phyloP scores from a whole-genome alignment of 2,329 filamentous ascomycete species.

The Mariannaea elegans region DNA sequence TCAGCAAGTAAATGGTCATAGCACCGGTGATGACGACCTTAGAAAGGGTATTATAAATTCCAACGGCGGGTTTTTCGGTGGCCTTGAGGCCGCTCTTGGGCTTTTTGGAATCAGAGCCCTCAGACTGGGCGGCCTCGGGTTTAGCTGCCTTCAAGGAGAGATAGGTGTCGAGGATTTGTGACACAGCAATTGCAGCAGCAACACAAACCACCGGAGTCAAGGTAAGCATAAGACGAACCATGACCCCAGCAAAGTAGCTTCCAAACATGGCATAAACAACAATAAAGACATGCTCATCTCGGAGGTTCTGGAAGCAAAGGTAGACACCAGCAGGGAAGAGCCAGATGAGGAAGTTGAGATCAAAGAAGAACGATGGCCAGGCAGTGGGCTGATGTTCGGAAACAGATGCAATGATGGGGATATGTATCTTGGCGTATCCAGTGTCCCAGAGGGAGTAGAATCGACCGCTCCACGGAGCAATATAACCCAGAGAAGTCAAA shows the following conservation, averaged over 20 bases:
- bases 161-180: constrained; percentile 89
- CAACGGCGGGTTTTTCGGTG: constrained; percentile 76
- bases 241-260: constrained; percentile 98
- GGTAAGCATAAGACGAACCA: constrained; percentile 99
- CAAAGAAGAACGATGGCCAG: constrained; percentile 99
- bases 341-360: constrained; percentile 98
- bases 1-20: constrained; percentile 81
- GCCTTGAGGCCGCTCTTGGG: constrained; percentile 68
- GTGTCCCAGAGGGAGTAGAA: constrained; percentile 99
- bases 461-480: constrained; percentile 96
- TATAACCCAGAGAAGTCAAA: constrained; percentile 88
- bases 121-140: constrained; percentile 52
- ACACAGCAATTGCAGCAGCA: constrained; percentile 87
- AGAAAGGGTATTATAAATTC: constrained; percentile 82
- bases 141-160: constrained; percentile 72
- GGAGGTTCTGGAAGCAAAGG: constrained; percentile 93
- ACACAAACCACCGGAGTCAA: constrained; percentile 96
- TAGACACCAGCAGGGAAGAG: constrained; percentile 98
- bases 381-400: constrained; percentile 99
- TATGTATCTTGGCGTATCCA: constrained; percentile 98
- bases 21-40: constrained; percentile 80
- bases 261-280: constrained; percentile 97
- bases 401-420: constrained; percentile 99
- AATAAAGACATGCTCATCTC: constrained; percentile 97
- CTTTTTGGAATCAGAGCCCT: constrained; percentile 66